Evolutionary conservation across 2,329 filamentous ascomycete species (phyloP).

Genomic region (Hypoxylon sp.): DNA sequence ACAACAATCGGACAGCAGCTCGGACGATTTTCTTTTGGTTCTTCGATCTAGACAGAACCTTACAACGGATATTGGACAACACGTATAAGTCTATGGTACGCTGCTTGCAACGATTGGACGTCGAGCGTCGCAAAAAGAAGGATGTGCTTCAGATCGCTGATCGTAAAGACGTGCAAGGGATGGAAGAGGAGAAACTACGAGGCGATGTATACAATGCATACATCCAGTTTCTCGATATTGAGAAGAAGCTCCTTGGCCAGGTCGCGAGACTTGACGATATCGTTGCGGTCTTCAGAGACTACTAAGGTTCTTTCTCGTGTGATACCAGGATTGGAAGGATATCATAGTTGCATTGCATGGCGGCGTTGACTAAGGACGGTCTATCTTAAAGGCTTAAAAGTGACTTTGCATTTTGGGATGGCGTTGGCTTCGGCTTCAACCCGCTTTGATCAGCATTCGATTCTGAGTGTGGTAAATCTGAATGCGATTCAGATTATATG

Average conservation of each 20-base stretch:
- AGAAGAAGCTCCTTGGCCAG: constrained; percentile 83
- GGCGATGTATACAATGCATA: constrained; percentile 79
- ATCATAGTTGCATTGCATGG: constrained; percentile 50
- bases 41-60: constrained; percentile 83
- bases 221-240: constrained; percentile 72
- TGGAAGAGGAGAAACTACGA: constrained; percentile 84
- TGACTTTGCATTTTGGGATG: constrained; percentile 33
- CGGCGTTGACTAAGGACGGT: constrained; percentile 48
- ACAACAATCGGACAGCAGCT: constrained; percentile 84
- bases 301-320: constrained; percentile 59
- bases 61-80: constrained; percentile 80
- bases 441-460: constrained; percentile 8
- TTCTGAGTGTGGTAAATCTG: constrained; percentile 10
- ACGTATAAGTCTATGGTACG: constrained; percentile 92
- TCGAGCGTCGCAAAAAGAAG: constrained; percentile 80
- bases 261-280: constrained; percentile 86
- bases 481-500: constrained; percentile 23
- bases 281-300: constrained; percentile 86
- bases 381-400: constrained; percentile 32
- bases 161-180: constrained; percentile 86
- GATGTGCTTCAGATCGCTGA: constrained; percentile 85
- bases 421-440: constrained; percentile 25
- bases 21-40: constrained; percentile 93
- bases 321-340: constrained; percentile 36
- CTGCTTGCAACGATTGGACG: constrained; percentile 82